Evolutionary conservation across 495 filamentous ascomycete genomes (phyloP), one percentile per base, ranked within the genome.

Genomic region (Tetracladium setigerum): DNA sequence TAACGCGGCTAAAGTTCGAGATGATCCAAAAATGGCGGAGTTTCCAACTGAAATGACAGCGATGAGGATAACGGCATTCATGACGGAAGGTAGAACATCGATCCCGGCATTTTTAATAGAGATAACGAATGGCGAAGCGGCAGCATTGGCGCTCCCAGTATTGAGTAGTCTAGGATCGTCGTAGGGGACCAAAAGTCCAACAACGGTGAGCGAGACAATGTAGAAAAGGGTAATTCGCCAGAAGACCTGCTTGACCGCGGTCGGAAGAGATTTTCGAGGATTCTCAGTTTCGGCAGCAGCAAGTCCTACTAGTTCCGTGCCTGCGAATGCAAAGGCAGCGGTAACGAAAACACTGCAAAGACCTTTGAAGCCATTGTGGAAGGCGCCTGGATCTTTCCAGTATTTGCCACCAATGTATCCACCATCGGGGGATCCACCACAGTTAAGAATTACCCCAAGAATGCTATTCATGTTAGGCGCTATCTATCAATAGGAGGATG

Each of bases 201-300:
- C 76, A 0, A 91, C 60, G 16, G 74, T 77, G 2, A 91, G 73
- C 3, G 83, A 82, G 42, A 88, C 78, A 24, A 91, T 67, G 64
- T 94, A 94, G 65, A 94, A 91, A 52, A 95, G 74, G 13, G 80
- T 79, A 63, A 95, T 95, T 59, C 89, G 83, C 89, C 89, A 95
- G 66, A 95, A 95, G 31, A 95, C 89, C 64, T 95, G 89, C 62
- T 94, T 94, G 57, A 90, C 79, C 36, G 89, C 89, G 0, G 82
- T 85, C 0, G 89, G 89, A 5, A 95, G 75, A 12, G 84, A 84
- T 58, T 91, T 94, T 50, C 87, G 79, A 9, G 89, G 89, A 61
- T 94, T 94, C 4, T 77, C 79, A 2, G 87, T 89, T 60, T 95
- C 89, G 33, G 89, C 89, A 33, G 88, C 88, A 22, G 89, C 88